Evolutionary conservation across 108 stramenopile genomes (phyloP).

Genomic region (Stephanodiscus triporus): DNA sequence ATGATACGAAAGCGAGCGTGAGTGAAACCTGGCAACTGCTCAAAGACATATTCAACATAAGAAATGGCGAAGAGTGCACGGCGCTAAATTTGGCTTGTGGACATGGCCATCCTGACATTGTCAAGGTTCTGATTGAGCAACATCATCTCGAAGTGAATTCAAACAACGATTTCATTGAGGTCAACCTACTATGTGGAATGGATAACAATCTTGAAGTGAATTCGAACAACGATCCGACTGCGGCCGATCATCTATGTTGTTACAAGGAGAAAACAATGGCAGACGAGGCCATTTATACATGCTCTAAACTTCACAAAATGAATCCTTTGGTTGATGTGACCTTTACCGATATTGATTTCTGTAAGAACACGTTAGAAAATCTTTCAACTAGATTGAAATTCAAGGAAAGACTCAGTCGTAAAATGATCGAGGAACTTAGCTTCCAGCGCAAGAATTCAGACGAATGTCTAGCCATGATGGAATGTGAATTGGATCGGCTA

Average conservation of each 20-base stretch:
- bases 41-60: conserved; percentile 20
- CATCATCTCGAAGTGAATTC: not conserved
- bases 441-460: conserved; percentile 18
- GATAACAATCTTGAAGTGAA: not conserved
- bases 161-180: not conserved
- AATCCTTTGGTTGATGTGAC: conserved; percentile 32
- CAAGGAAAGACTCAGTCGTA: conserved; percentile 8
- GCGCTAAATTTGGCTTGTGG: conserved; percentile 56
- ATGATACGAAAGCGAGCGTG: not conserved
- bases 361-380: conserved; percentile 30
- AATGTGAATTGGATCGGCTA: conserved; percentile 14
- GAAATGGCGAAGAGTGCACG: conserved; percentile 23
- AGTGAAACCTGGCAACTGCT: conserved; percentile 24
- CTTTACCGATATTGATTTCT: conserved; percentile 35
- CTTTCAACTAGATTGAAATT: conserved; percentile 27
- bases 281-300: not conserved
- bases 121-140: conserved; percentile 37
- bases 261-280: not conserved
- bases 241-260: not conserved
- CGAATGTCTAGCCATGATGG: conserved; percentile 30
- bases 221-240: not conserved
- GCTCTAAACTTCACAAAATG: conserved; percentile 3
- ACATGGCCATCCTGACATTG: conserved; percentile 49
- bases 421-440: conserved; percentile 8
- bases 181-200: not conserved